Evolutionary conservation across 78 protist genomes (phyloP).

Genomic region (Mantamonas sphyraenae): DNA sequence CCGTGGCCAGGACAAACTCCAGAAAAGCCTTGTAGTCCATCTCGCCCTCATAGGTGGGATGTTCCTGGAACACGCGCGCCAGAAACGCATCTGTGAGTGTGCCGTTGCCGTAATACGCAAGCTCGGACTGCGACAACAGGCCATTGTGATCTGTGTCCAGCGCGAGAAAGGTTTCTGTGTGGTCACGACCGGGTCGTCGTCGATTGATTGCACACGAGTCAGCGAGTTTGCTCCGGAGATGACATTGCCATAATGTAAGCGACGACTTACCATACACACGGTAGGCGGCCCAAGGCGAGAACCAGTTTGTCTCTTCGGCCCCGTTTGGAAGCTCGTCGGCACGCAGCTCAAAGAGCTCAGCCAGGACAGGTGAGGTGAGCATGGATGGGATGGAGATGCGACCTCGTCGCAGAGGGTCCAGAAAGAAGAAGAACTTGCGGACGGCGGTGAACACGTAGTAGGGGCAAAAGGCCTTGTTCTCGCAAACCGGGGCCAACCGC

Average conservation of each 20-base stretch:
- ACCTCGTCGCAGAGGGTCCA: constrained; percentile 27
- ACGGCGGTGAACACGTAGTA: constrained; percentile 23
- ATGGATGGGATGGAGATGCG: background rate
- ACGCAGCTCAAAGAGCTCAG: constrained; percentile 21
- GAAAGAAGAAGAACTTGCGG: constrained; percentile 25
- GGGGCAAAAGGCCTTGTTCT: background rate
- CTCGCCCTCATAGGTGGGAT: constrained; percentile 13
- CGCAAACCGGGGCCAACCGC: background rate
- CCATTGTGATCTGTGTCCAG: constrained; percentile 42
- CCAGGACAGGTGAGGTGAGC: background rate
- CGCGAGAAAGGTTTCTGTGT: constrained; percentile 19
- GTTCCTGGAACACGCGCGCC: constrained; percentile 13
- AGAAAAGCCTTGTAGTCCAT: constrained; percentile 33
- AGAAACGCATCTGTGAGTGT: background rate
- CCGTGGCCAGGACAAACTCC: constrained; percentile 30
- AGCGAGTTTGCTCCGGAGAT: no score
- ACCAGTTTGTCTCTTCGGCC: no score
- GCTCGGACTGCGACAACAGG: constrained; percentile 20
- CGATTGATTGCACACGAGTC: no score
- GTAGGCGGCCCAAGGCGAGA: background rate
- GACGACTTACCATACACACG: background rate
- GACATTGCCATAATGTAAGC: no score
- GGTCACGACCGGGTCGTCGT: background rate
- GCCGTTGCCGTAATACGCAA: background rate
- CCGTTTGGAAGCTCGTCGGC: background rate